A percentile compares a stretch with the other conserved stretches of the same genome.
phyloP scores from a whole-genome alignment of 306 rosid species.

The Medicago truncatula region DNA sequence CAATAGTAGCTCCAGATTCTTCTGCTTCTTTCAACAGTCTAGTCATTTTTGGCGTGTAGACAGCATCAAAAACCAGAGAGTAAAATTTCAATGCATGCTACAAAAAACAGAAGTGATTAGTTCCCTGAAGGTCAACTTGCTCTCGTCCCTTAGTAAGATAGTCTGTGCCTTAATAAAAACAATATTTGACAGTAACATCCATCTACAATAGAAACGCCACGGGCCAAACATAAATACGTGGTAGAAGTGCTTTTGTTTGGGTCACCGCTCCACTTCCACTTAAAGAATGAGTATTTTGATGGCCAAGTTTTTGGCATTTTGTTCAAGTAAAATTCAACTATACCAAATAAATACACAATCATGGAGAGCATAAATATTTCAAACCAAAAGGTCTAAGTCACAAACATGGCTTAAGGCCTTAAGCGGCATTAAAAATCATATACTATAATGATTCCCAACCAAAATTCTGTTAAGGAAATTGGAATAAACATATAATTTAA shows the following conservation, averaged over 20 bases:
- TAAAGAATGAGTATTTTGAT: slow-evolving; percentile 27
- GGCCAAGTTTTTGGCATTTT: slow-evolving; percentile 11
- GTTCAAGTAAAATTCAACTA: slow-evolving; percentile 19
- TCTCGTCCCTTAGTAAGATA: slow-evolving; percentile 30
- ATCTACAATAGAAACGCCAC: slow-evolving; percentile 32
- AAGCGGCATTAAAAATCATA: slow-evolving; percentile 14
- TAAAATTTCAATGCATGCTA: slow-evolving; percentile 75
- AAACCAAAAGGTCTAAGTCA: slow-evolving; percentile 25
- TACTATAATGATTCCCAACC: slow-evolving; percentile 24
- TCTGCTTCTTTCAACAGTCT: slow-evolving; percentile 90
- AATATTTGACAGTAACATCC: slow-evolving; percentile 19
- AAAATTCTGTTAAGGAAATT: slow-evolving; percentile 23
- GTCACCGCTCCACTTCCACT: slow-evolving; percentile 18
- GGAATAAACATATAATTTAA: slow-evolving; percentile 2
- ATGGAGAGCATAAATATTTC: slow-evolving; percentile 18
- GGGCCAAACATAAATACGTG: slow-evolving; percentile 1
- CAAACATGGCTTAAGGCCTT: slow-evolving; percentile 25
- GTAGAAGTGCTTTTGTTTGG: slow-evolving; percentile 20
- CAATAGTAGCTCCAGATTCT: slow-evolving; percentile 78
- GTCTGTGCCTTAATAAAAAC: slow-evolving; percentile 18
- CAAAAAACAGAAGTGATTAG: slow-evolving; percentile 50
- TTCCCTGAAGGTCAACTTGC: slow-evolving; percentile 38
- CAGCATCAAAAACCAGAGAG: slow-evolving; percentile 88
- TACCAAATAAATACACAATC: slow-evolving; percentile 31
- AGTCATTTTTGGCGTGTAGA: slow-evolving; percentile 85